Base-by-base conservation (phyloP, 208 protist genomes). In the Novymonas esmeraldas region DNA sequence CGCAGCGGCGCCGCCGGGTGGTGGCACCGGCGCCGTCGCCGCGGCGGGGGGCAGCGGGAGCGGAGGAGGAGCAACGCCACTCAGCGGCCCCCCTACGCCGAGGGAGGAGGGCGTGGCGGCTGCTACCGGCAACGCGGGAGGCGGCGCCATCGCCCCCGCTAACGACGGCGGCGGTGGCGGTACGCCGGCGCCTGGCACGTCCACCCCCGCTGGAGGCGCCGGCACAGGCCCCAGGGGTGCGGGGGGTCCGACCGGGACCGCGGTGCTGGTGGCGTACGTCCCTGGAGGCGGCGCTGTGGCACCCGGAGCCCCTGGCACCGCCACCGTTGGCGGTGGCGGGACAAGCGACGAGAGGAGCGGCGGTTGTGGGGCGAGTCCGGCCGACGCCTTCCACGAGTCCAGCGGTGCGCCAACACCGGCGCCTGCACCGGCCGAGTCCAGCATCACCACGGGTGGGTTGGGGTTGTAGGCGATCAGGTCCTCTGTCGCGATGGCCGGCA, bases 1-100 rank as follows among this genome's bases (percentile, higher is more conserved):
- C 10, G 33, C 6, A 57, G 34, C 10, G 39, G 14, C 38, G 24
- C 39, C 28, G n/a, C 16, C 20, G 2, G 46, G 6, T 0, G 39
- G 26, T 20, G 44, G 24, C 20, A 46, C 26, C 26, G 42, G 22
- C 24, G 46, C 2, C 14, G 73, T 10, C 0, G 38, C 16, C 20
- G 36, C 28, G 10, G 39, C 2, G 7, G 63, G 14, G 14, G 57
- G 41, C 28, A 46, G 34, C 7, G 68, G 26, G 6, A 56, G 28
- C 7, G 44, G 20, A 2, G 56, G 28, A 28, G 48, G 33, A 49
- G 20, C 29, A 49, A 9, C 29, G 22, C 44, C 2, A 14, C 42
- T 28, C n/a, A 78, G 62, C 0, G 71, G 31, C 0, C 69, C 74
- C 16, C 67, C 64, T 11, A 78, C 72, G 42, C 70, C 70, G 13